Conservation (phyloP, 345 rosid species). For the Arabis alpina region DNA sequence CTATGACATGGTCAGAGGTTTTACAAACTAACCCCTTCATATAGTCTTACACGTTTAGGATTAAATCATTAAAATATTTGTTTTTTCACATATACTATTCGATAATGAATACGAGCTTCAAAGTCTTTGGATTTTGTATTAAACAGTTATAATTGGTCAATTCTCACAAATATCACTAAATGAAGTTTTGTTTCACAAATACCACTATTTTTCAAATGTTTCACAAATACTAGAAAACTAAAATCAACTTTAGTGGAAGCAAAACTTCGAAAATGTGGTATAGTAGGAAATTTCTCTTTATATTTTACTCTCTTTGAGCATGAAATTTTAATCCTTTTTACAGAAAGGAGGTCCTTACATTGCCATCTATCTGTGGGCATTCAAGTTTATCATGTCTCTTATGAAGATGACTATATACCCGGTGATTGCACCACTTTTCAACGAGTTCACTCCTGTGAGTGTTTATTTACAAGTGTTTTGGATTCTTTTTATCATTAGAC, state of each 20-base stretch:
- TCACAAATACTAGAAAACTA: too few species aligned
- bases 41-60: too few species aligned
- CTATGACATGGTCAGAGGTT: conserved; percentile 97
- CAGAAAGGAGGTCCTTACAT: conserved; percentile 99
- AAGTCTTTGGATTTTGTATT: not conserved
- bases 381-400: conserved; percentile 90
- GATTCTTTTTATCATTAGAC: conserved; percentile 18
- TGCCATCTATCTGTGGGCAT: conserved; percentile 98
- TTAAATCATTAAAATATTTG: too few species aligned
- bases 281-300: too few species aligned
- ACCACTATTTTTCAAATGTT: too few species aligned
- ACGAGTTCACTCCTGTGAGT: conserved; percentile 97
- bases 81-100: conserved; percentile 14
- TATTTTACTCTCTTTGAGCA: not conserved
- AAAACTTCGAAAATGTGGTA: too few species aligned
- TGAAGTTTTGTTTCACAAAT: too few species aligned
- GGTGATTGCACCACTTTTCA: conserved; percentile 92
- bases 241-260: too few species aligned
- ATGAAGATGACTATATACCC: conserved; percentile 99
- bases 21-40: conserved; percentile 21
- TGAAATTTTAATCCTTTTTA: conserved; percentile 33
- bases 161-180: too few species aligned
- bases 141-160: too few species aligned
- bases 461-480: conserved; percentile 17
- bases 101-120: conserved; percentile 3